A percentile compares a stretch with the other conserved stretches of the same genome.
These are phyloP conservation scores for Gloeopeniophorella convolvens DNA, from an alignment of 768 basidiomycete species.

Conservation along the genomic window DNA sequence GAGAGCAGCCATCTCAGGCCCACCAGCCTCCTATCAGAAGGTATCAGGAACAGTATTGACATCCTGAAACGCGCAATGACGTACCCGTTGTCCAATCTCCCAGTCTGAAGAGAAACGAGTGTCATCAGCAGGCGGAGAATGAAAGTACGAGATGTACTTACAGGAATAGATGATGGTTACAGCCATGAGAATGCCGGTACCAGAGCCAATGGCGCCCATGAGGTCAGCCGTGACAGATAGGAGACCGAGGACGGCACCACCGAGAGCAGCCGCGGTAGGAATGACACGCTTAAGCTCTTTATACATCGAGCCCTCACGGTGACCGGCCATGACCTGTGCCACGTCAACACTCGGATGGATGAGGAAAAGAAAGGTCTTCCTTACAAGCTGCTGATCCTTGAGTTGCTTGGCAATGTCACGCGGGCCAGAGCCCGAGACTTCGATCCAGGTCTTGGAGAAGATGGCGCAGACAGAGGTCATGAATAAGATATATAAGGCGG, in stretches of 20 bases:
- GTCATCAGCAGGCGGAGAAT: neutral
- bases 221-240: slow-evolving; percentile 89
- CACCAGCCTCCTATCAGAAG: slow-evolving; percentile 55
- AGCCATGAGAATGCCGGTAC: slow-evolving; percentile 95
- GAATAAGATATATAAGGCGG: slow-evolving; percentile 83
- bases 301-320: slow-evolving; percentile 97
- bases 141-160: slow-evolving; percentile 20
- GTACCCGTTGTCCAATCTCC: slow-evolving; percentile 84
- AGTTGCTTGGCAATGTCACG: slow-evolving; percentile 96
- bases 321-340: slow-evolving; percentile 64
- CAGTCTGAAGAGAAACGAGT: slow-evolving; percentile 50
- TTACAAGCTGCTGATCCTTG: slow-evolving; percentile 95
- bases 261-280: slow-evolving; percentile 95
- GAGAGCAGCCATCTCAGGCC: slow-evolving; percentile 76
- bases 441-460: slow-evolving; percentile 99
- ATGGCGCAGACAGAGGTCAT: slow-evolving; percentile 92
- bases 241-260: slow-evolving; percentile 93
- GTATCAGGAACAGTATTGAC: neutral
- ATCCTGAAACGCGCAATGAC: slow-evolving; percentile 1
- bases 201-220: slow-evolving; percentile 93
- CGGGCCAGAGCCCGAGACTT: slow-evolving; percentile 93
- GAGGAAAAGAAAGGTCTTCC: slow-evolving; percentile 8
- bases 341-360: neutral
- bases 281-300: slow-evolving; percentile 98
- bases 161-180: slow-evolving; percentile 93